Base-by-base conservation (phyloP, 1,284 basidiomycete species). In the Limonomyces culmigenus region DNA sequence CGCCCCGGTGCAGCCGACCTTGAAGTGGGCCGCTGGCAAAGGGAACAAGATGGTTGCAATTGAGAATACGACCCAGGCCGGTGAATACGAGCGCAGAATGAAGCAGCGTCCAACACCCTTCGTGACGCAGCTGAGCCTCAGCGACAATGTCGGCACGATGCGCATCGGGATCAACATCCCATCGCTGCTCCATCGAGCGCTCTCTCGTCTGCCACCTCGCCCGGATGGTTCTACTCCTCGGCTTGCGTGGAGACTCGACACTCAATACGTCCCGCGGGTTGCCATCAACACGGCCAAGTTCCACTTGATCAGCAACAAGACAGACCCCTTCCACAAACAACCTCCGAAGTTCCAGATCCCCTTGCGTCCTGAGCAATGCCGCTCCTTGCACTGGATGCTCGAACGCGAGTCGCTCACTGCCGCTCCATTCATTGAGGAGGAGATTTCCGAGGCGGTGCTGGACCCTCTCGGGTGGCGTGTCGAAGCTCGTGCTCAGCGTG, bases 301-400 rank as follows among this genome's bases (percentile, higher is more conserved):
- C 57, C 56, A 51, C 4, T 64, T 96, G 16, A 52, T 63, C 39
- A 88, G 83, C 50, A 96, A 96, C 58, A 79, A 74, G 43, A 49
- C 52, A 3, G 91, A 96, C 52, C 58, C 64, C 2, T 60, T 81
- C 46, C 78, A 88, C 43, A 47, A 49, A 0, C 89, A 93, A 46
- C 92, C 91, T 0, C 72, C 74, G 0, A 67, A 70, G 41, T 96
- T 96, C 63, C 69, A 66, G 47, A 58, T 74, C 13, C 55, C 66
- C 12, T 67, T 96, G 16, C 74, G 91, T 32, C 69, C 63, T 13
- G 91, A 96, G 50, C 91, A 96, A 52, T 65, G 85, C 11, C 80
- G 92, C 29, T 96, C 92, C 3, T 58, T 96, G 31, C 73, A 73
- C 36, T 96, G 91, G 91, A 96, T 96, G 92, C 57, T 93, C 16